Evolutionary conservation across 2,329 filamentous ascomycete genomes (phyloP).

Genomic region (Fusarium coicis): DNA sequence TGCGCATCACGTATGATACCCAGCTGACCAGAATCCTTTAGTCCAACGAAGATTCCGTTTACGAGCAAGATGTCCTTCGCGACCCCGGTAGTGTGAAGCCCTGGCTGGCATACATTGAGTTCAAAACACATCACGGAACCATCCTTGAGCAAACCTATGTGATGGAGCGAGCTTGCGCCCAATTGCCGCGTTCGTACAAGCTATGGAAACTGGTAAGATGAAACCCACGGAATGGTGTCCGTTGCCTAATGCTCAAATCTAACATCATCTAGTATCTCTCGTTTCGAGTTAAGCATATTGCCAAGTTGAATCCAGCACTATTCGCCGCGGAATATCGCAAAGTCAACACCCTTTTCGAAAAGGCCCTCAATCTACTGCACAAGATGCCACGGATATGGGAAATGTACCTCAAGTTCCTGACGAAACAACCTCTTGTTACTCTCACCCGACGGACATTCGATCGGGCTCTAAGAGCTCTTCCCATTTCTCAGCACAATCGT

Average conservation of each 20-base stretch:
- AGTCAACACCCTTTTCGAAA: constrained; percentile 94
- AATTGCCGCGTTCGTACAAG: constrained; percentile 95
- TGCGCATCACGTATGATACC: not conserved
- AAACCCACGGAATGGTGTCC: not conserved
- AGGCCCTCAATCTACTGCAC: constrained; percentile 90
- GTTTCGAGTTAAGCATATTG: constrained; percentile 83
- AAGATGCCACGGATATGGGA: constrained; percentile 99
- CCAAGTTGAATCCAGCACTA: constrained; percentile 82
- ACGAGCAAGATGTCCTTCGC: constrained; percentile 94
- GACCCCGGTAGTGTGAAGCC: constrained; percentile 88
- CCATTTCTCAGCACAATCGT: constrained; percentile 93
- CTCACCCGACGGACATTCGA: constrained; percentile 89
- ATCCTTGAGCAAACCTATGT: constrained; percentile 85
- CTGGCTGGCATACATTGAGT: constrained; percentile 93
- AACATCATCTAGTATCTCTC: constrained; percentile 74
- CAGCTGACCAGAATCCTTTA: constrained; percentile 53
- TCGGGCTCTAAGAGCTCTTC: constrained; percentile 87
- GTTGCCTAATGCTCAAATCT: not conserved
- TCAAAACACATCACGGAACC: constrained; percentile 88
- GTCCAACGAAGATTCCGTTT: constrained; percentile 89
- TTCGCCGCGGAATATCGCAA: constrained; percentile 87
- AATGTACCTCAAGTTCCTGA: constrained; percentile 91
- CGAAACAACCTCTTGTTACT: constrained; percentile 92
- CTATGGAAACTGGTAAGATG: constrained; percentile 86
- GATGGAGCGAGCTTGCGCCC: constrained; percentile 89